Evolutionary conservation across 2,329 filamentous ascomycete species (phyloP).

Genomic region (Penicillium verrucosum): DNA sequence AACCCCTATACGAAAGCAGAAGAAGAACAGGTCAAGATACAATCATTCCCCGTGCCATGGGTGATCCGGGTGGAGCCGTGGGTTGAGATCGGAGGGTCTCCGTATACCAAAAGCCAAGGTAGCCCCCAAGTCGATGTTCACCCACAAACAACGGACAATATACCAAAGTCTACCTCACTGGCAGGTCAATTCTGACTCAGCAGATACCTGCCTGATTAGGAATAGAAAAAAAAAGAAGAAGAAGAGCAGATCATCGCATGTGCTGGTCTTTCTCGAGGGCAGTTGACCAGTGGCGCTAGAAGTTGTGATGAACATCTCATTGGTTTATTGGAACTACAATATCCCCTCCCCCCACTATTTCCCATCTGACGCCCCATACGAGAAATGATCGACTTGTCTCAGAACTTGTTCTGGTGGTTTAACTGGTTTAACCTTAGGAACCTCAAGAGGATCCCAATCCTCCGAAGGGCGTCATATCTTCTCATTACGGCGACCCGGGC

Average conservation of each 20-base stretch:
- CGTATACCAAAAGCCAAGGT: slow-evolving; percentile 1
- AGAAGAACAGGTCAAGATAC: slow-evolving; percentile 5
- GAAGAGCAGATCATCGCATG: background rate
- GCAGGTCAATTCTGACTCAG: background rate
- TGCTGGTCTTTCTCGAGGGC: background rate
- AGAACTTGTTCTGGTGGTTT: background rate
- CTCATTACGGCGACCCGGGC: background rate
- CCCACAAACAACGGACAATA: background rate
- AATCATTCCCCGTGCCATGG: slow-evolving; percentile 21
- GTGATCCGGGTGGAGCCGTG: slow-evolving; percentile 19
- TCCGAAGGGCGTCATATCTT: slow-evolving; percentile 1
- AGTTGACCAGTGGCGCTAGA: background rate
- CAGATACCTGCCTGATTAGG: background rate
- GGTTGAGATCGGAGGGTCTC: slow-evolving; percentile 16
- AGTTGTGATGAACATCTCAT: background rate
- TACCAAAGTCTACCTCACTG: slow-evolving; percentile 1
- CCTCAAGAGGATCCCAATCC: background rate
- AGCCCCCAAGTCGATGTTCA: background rate
- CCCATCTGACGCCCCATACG: background rate
- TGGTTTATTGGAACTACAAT: background rate
- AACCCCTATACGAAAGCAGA: background rate
- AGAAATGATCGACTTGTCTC: background rate
- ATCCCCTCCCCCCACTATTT: background rate
- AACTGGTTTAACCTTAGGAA: background rate
- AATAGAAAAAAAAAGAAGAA: no score